Evolutionary conservation across 2,329 filamentous ascomycete species (phyloP).

Genomic region (Lizonia empirigonia): DNA sequence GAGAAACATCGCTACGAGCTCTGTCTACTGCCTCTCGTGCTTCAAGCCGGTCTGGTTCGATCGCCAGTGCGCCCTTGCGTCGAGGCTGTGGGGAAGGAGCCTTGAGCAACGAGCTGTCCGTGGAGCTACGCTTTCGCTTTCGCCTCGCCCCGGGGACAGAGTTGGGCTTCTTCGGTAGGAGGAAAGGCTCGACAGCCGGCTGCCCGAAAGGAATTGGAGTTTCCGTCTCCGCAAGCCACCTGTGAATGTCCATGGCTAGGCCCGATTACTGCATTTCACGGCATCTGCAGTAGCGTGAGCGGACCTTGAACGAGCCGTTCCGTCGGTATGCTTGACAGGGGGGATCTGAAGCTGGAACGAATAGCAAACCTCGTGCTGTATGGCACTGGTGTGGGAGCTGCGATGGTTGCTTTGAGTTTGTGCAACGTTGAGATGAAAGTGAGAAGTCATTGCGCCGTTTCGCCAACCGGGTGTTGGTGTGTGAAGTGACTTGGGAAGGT

Average conservation of each 20-base stretch:
- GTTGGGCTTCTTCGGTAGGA: slow-evolving; percentile 26
- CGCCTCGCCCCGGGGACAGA: slow-evolving; percentile 26
- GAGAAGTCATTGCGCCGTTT: background rate
- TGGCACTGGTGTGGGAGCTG: slow-evolving; percentile 21
- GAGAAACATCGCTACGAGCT: slow-evolving; percentile 23
- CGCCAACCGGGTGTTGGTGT: background rate
- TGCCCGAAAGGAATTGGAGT: slow-evolving; percentile 37
- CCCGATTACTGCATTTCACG: slow-evolving; percentile 7
- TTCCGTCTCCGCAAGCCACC: slow-evolving; percentile 53
- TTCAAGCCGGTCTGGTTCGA: slow-evolving; percentile 4
- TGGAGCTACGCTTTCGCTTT: slow-evolving; percentile 43
- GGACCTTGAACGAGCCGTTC: slow-evolving; percentile 27
- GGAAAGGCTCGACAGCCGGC: slow-evolving; percentile 27
- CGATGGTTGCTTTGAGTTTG: slow-evolving; percentile 27
- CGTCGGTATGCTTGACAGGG: slow-evolving; percentile 5
- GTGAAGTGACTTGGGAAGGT: background rate
- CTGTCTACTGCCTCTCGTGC: slow-evolving; percentile 14
- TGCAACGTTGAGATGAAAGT: slow-evolving; percentile 27
- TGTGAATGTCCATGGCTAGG: slow-evolving; percentile 51
- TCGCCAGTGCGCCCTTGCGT: slow-evolving; percentile 12
- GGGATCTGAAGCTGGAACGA: background rate
- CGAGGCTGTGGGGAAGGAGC: slow-evolving; percentile 16
- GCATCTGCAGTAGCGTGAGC: background rate
- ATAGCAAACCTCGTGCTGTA: slow-evolving; percentile 30
- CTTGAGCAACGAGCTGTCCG: slow-evolving; percentile 49